Percentiles rank a stretch among this genome's conserved stretches.
Conservation (phyloP, 192 early-diverging fungal species). For the Gigaspora rosea region DNA sequence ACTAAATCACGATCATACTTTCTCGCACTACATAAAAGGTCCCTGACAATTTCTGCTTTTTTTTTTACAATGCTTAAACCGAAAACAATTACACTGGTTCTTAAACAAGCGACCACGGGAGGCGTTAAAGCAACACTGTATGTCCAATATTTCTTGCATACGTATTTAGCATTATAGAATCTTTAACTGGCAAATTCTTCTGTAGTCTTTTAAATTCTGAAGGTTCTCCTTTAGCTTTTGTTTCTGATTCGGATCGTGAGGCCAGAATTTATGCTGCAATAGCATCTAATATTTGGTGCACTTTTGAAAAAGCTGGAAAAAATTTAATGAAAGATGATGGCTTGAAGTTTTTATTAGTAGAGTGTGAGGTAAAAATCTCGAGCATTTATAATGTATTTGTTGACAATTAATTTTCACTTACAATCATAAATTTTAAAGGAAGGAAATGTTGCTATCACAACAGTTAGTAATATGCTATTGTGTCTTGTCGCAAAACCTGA, state of each 20-base stretch:
- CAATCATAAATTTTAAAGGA: constrained; percentile 42
- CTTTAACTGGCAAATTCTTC: not conserved
- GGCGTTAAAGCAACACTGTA: constrained; percentile 59
- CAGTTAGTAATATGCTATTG: constrained; percentile 54
- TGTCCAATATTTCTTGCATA: not conserved
- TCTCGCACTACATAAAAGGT: no score
- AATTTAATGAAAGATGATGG: constrained; percentile 31
- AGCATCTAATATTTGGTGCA: constrained; percentile 61
- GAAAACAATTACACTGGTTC: constrained; percentile 62
- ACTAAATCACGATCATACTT: no score
- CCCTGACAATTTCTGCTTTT: no score
- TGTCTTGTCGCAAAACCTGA: constrained; percentile 53
- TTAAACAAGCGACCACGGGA: constrained; percentile 56
- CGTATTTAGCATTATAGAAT: not conserved
- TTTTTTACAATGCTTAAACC: constrained; percentile 52
- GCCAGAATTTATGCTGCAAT: constrained; percentile 61
- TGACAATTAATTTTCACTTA: no score
- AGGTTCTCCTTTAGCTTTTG: constrained; percentile 58
- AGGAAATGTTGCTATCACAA: constrained; percentile 48
- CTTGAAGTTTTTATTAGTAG: constrained; percentile 48
- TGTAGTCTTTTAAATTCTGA: constrained; percentile 57
- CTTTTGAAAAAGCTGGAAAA: constrained; percentile 49
- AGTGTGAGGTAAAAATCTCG: constrained; percentile 47
- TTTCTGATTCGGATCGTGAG: constrained; percentile 54
- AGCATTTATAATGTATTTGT: not conserved